These are phyloP conservation scores for Aspergillus haitiensis DNA, from an alignment of 495 filamentous ascomycete species.

Conservation along the genomic window DNA sequence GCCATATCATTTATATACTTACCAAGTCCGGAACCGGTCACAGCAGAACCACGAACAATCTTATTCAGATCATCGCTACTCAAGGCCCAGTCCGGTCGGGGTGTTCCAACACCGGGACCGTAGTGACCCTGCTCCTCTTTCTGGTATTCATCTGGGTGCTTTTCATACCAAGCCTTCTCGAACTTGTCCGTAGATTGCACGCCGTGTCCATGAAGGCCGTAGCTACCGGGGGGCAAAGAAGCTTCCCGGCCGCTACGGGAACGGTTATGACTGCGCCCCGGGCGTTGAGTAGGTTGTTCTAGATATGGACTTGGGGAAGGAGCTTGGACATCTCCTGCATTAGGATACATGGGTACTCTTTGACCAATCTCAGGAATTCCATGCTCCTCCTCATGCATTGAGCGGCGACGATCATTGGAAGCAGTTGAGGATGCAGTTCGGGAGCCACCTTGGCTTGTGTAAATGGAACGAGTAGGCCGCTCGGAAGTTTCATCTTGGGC, in stretches of 20 bases:
- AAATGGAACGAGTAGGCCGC: conserved; percentile 49
- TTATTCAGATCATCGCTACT: conserved; percentile 91
- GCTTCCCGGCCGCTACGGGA: conserved; percentile 59
- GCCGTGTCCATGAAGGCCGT: conserved; percentile 85
- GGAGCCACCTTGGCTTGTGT: conserved; percentile 46
- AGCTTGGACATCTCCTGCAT: conserved; percentile 95
- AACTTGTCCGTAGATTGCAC: conserved; percentile 66
- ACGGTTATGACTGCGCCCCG: conserved; percentile 68
- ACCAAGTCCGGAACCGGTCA: conserved; percentile 66
- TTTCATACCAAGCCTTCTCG: conserved; percentile 84
- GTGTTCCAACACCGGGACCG: conserved; percentile 61
- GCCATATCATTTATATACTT: conserved; percentile 16
- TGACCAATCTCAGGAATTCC: conserved; percentile 90
- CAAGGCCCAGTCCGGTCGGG: conserved; percentile 77
- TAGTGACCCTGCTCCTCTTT: conserved; percentile 73
- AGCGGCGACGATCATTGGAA: conserved; percentile 50
- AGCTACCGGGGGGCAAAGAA: conserved; percentile 71
- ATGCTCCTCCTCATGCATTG: conserved; percentile 65
- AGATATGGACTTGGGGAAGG: conserved; percentile 75
- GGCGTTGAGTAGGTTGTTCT: conserved; percentile 50
- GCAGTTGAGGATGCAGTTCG: conserved; percentile 55
- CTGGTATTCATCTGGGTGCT: conserved; percentile 75
- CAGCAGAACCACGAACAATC: conserved; percentile 73
- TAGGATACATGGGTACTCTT: conserved; percentile 89
- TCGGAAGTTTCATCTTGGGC: conserved; percentile 60